Conservation (phyloP, 768 basidiomycete species). For the Mycena pura region DNA sequence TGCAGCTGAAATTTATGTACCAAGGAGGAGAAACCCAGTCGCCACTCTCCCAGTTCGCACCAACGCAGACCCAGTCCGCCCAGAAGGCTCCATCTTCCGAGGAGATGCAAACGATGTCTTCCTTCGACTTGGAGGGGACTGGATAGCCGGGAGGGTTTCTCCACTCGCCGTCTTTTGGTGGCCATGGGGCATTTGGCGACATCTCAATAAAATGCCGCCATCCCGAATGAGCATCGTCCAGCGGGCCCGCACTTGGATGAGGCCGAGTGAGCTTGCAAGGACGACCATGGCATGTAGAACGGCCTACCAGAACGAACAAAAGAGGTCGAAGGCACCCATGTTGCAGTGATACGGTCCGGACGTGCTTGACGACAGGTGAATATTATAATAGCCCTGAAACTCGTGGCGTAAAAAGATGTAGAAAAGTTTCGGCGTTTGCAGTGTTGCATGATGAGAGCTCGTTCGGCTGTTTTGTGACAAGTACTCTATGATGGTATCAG, state of each 20-base stretch:
- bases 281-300: background rate
- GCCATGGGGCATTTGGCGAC: background rate
- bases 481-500: too few species aligned
- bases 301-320: constrained; percentile 13
- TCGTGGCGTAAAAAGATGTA: too few species aligned
- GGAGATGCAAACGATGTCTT: constrained; percentile 13
- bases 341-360: too few species aligned
- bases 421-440: too few species aligned
- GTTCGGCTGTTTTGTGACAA: too few species aligned
- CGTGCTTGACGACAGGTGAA: too few species aligned
- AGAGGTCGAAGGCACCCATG: constrained; percentile 12
- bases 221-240: background rate
- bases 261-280: background rate
- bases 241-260: constrained; percentile 11
- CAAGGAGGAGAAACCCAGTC: constrained; percentile 21
- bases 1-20: background rate
- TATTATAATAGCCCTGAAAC: too few species aligned
- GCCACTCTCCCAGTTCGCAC: constrained; percentile 7
- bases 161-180: constrained; percentile 18
- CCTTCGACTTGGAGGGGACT: constrained; percentile 16
- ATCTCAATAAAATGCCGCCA: background rate
- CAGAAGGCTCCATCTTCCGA: constrained; percentile 21
- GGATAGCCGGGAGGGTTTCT: constrained; percentile 16
- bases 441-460: too few species aligned
- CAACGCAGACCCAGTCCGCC: constrained; percentile 22